These are phyloP conservation scores for Setomelanomma holmii DNA, from an alignment of 2,329 filamentous ascomycete species.

Conservation along the genomic window DNA sequence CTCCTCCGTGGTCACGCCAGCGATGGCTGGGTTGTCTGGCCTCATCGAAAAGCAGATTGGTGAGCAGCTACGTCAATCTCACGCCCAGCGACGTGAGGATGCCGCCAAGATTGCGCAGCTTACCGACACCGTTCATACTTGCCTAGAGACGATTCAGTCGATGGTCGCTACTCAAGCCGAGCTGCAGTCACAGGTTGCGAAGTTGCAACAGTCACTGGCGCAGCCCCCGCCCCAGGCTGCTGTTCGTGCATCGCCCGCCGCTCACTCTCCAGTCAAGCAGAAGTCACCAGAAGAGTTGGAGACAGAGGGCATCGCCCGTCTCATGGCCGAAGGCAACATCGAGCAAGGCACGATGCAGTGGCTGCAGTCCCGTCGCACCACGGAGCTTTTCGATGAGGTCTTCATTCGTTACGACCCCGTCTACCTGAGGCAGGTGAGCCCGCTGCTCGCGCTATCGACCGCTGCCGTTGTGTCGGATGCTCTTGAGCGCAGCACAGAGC, in stretches of 20 bases:
- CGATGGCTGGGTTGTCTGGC: slow-evolving; percentile 70
- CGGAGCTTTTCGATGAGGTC: slow-evolving; percentile 67
- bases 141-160: slow-evolving; percentile 72
- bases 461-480: slow-evolving; percentile 67
- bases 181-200: slow-evolving; percentile 65
- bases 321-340: slow-evolving; percentile 65
- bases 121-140: slow-evolving; percentile 68
- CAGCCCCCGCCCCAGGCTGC: slow-evolving; percentile 30
- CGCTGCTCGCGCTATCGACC: slow-evolving; percentile 66
- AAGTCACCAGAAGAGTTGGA: slow-evolving; percentile 63
- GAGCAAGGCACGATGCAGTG: slow-evolving; percentile 61
- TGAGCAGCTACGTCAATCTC: slow-evolving; percentile 59
- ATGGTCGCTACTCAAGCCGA: slow-evolving; percentile 74
- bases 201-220: slow-evolving; percentile 51
- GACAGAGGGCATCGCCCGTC: slow-evolving; percentile 66
- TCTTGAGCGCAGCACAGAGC: slow-evolving; percentile 59
- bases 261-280: slow-evolving; percentile 51
- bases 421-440: slow-evolving; percentile 63
- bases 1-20: slow-evolving; percentile 63
- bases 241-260: slow-evolving; percentile 33
- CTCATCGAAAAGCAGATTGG: slow-evolving; percentile 70
- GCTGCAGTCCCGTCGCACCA: slow-evolving; percentile 67
- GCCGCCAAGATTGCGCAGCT: slow-evolving; percentile 75
- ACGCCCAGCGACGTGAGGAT: slow-evolving; percentile 61
- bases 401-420: slow-evolving; percentile 65